phyloP scores from a whole-genome alignment of 2,329 filamentous ascomycete species.

The Penicillium sp. region DNA sequence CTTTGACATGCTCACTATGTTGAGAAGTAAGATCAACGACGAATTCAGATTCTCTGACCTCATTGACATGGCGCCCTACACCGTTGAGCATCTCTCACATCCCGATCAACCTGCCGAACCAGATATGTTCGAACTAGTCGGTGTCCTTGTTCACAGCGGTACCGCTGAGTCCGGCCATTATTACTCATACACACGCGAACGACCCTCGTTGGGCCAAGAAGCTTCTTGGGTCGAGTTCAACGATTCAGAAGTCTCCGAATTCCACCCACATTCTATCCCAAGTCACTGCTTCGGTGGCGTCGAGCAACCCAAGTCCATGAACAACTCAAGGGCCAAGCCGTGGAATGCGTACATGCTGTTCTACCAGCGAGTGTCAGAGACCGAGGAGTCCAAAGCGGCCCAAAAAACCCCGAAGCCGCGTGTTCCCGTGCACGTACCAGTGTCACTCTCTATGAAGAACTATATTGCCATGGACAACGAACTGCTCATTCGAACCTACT shows the following conservation, averaged over 20 bases:
- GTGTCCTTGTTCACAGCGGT: conserved; percentile 88
- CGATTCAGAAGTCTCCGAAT: conserved; percentile 76
- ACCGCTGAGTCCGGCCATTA: conserved; percentile 95
- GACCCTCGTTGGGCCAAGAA: conserved; percentile 55
- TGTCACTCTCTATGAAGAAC: conserved; percentile 49
- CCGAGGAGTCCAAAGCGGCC: conserved; percentile 56
- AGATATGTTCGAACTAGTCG: conserved; percentile 91
- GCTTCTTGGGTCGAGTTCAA: conserved; percentile 88
- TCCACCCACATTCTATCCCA: conserved; percentile 73
- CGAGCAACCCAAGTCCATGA: conserved; percentile 52
- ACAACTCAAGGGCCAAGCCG: conserved; percentile 62
- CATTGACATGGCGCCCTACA: conserved; percentile 89
- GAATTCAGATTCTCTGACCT: conserved; percentile 81
- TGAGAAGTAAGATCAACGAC: conserved; percentile 92
- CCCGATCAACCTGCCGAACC: conserved; percentile 56
- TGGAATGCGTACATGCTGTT: conserved; percentile 97
- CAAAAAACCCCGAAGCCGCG: conserved; percentile 49
- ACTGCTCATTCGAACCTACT: conserved; percentile 71
- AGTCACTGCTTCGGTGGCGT: conserved; percentile 78
- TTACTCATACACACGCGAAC: conserved; percentile 90
- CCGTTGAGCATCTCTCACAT: conserved; percentile 77
- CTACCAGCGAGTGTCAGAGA: conserved; percentile 76
- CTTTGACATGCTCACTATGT: conserved; percentile 62
- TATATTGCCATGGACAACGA: conserved; percentile 73
- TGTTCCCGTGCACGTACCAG: conserved; percentile 50